Percentiles rank a stretch among this genome's conserved stretches.
These are phyloP conservation scores for Ramularia endophylla DNA, from an alignment of 2,329 filamentous ascomycete genomes.

Conservation along the genomic window DNA sequence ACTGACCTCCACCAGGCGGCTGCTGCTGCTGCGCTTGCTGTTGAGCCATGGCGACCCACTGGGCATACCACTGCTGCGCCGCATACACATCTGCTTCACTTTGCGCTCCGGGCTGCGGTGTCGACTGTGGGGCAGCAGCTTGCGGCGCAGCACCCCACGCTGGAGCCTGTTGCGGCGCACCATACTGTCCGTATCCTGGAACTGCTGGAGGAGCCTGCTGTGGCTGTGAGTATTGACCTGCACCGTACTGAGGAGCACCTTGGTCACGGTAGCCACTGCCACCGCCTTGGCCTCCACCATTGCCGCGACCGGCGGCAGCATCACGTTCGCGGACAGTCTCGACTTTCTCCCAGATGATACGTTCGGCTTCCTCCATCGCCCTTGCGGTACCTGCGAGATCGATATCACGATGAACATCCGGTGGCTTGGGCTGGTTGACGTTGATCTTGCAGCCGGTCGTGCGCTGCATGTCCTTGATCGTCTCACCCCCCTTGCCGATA, in stretches of 20 bases:
- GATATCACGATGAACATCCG: conserved; percentile 79
- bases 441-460: conserved; percentile 91
- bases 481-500: conserved; percentile 88
- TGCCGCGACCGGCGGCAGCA: conserved; percentile 26
- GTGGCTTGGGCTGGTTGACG: conserved; percentile 73
- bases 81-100: conserved; percentile 16
- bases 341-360: conserved; percentile 85
- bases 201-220: conserved; percentile 32
- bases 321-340: conserved; percentile 65
- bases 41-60: conserved; percentile 25
- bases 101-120: conserved; percentile 1
- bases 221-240: conserved; percentile 47
- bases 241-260: conserved; percentile 34
- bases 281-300: conserved; percentile 28
- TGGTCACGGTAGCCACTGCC: conserved; percentile 13
- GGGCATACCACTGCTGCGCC: conserved; percentile 12
- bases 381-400: conserved; percentile 72
- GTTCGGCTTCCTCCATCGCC: conserved; percentile 74
- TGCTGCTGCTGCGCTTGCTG: conserved; percentile 32
- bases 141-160: conserved; percentile 9
- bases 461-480: conserved; percentile 89
- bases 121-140: conserved; percentile 12
- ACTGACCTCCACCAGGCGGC: conserved; percentile 29
- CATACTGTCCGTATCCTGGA: conserved; percentile 27
- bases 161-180: conserved; percentile 12